phyloP scores from a whole-genome alignment of 139 green algal genomes.

The Chlamydomonas asymmetrica region DNA sequence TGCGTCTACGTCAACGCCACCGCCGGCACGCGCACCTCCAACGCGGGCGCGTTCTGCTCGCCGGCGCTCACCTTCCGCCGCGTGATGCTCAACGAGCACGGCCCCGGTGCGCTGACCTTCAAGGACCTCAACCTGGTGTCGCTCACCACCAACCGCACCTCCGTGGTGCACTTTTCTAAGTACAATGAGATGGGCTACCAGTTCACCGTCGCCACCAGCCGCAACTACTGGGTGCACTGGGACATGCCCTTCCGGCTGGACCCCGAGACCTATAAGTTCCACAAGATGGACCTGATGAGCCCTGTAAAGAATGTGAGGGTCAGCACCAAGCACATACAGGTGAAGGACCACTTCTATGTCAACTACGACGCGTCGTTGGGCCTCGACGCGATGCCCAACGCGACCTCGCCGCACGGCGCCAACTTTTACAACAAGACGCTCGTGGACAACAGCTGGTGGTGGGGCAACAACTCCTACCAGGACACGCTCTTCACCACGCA shows the following conservation, averaged over 20 bases:
- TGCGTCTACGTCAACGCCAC: constrained; percentile 20
- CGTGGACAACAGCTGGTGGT: constrained; percentile 22
- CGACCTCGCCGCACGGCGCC: constrained; percentile 1
- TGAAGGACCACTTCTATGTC: constrained; percentile 20
- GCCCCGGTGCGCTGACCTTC: constrained; percentile 18
- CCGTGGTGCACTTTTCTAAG: constrained; percentile 27
- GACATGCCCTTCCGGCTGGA: constrained; percentile 24
- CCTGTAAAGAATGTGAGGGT: constrained; percentile 4
- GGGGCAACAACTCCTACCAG: constrained; percentile 30
- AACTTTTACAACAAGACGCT: constrained; percentile 34
- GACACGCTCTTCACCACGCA: constrained; percentile 14
- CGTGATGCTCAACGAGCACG: constrained; percentile 48
- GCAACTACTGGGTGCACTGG: constrained; percentile 53
- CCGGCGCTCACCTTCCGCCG: constrained; percentile 30
- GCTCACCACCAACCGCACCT: constrained; percentile 26
- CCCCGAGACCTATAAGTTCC: constrained; percentile 25
- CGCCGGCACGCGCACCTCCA: not conserved
- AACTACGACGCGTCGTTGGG: not conserved
- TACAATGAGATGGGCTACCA: constrained; percentile 60
- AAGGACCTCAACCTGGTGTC: constrained; percentile 1
- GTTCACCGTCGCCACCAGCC: constrained; percentile 43
- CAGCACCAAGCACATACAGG: constrained; percentile 16
- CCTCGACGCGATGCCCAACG: not conserved
- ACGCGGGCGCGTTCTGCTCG: constrained; percentile 30
- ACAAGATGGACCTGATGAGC: constrained; percentile 36